Evolutionary conservation across 1,284 basidiomycete genomes (phyloP), one percentile per base, ranked within the genome.

Genomic region (Gymnopus androsaceus): DNA sequence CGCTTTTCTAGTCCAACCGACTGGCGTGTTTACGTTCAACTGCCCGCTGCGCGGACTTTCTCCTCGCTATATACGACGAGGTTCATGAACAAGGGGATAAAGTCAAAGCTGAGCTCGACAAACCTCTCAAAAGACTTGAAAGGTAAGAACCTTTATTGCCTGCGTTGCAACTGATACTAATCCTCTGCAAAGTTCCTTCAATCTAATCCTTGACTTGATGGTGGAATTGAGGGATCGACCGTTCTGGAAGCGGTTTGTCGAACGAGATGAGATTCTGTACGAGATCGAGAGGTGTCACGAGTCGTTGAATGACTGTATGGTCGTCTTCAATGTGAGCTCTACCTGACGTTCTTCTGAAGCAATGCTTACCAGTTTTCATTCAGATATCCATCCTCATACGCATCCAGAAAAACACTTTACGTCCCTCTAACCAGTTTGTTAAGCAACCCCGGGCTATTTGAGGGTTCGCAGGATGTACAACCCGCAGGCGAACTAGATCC

Each of bases 271-370:
- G 12, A 54, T 58, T 19, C 28, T 51, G 40, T 4, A 25, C n/a
- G 52, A 50, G 4, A 58, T 58, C 9, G 51, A 58, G 12, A 40
- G 23, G 34, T 58, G 56, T 27, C 46, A 58, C 17, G 41, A 54
- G 48, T 40, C 48, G 8, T 25, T 58, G n/a, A 41, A 47, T 25
- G 56, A 58, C 28, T 48, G 38, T 25, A 30, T 58, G 15, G 38
- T 27, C 17, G 27, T 62, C 12, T 63, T 63, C 38, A 50, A 57
- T 21, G 45, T 63, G 28, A 25, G 56, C 44, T 31, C 30, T 30
- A n/a, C n/a, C 17, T 41, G 11, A 28, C 27, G 12, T n/a, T 19
- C 3, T 27, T 12, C 40, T 14, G 9, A 19, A 41, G 4, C 19
- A 36, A 38, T 28, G 4, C 21, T 19, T 40, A 3, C 17, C 19